phyloP scores from a whole-genome alignment of 2,329 filamentous ascomycete genomes.

The Trichoderma brevicompactum region DNA sequence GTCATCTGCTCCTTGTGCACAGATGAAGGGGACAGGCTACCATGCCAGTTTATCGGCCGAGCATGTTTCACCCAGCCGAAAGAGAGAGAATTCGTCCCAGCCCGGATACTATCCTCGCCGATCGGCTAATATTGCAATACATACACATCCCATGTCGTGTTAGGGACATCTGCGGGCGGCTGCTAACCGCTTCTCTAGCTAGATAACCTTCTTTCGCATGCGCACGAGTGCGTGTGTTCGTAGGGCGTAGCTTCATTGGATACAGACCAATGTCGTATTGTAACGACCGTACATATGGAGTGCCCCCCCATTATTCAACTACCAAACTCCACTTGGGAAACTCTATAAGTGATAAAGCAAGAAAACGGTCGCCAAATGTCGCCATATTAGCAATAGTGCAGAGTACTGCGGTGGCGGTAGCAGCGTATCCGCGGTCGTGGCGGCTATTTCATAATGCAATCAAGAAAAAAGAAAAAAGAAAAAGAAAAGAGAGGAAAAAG shows the following conservation, averaged over 20 bases:
- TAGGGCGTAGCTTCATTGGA: constrained; percentile 12
- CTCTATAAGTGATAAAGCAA: background rate
- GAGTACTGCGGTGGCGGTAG: background rate
- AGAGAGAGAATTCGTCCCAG: background rate
- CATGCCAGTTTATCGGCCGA: background rate
- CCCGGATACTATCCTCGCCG: background rate
- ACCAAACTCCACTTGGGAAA: constrained; percentile 7
- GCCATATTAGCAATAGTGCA: background rate
- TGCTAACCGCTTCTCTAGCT: background rate
- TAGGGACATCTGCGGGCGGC: background rate
- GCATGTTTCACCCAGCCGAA: background rate
- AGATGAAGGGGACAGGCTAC: background rate
- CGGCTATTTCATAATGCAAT: constrained; percentile 16
- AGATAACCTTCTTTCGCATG: background rate
- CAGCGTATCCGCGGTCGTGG: constrained; percentile 13
- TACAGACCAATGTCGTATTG: background rate
- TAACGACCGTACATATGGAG: background rate
- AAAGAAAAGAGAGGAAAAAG: too few relatives aligned
- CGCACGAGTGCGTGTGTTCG: constrained; percentile 2
- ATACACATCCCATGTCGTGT: background rate
- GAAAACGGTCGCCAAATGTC: background rate
- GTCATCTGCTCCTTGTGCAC: too few relatives aligned
- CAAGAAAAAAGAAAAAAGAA: background rate
- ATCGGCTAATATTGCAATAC: background rate
- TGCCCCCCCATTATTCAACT: background rate